phyloP scores from a whole-genome alignment of 1,284 basidiomycete genomes.

The Cryptococcus sp. region DNA sequence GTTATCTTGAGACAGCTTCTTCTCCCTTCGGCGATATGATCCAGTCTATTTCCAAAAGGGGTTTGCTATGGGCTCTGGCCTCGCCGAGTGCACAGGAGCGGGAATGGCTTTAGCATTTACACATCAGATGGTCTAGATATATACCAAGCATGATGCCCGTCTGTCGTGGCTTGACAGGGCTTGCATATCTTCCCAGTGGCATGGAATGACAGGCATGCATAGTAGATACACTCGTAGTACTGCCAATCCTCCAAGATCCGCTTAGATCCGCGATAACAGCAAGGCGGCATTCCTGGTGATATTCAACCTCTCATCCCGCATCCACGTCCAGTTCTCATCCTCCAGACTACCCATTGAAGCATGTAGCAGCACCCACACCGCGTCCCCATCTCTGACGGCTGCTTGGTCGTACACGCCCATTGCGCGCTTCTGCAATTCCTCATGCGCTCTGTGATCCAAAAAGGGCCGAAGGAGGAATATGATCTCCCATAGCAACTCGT shows the following conservation, averaged over 20 bases:
- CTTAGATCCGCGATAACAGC: neutral
- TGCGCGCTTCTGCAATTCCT: constrained; percentile 70
- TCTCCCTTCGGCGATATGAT: constrained; percentile 29
- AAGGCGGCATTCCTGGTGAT: constrained; percentile 23
- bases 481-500: constrained; percentile 75
- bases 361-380: constrained; percentile 73
- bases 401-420: constrained; percentile 67
- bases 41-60: neutral
- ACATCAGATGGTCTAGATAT: neutral
- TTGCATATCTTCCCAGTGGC: neutral
- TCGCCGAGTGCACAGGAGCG: neutral
- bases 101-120: neutral
- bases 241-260: neutral
- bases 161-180: neutral
- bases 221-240: neutral
- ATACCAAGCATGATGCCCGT: neutral
- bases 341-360: neutral
- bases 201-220: neutral
- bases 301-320: constrained; percentile 33
- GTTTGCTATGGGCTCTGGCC: too few species aligned
- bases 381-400: constrained; percentile 67
- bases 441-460: constrained; percentile 65
- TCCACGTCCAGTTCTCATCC: constrained; percentile 33
- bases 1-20: constrained; percentile 69
- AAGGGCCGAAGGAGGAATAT: constrained; percentile 72